A percentile compares a stretch with the other conserved stretches of the same genome.
These are phyloP conservation scores for Parsonsia alboflavescens DNA, from an alignment of 257 asterid species.

Conservation along the genomic window DNA sequence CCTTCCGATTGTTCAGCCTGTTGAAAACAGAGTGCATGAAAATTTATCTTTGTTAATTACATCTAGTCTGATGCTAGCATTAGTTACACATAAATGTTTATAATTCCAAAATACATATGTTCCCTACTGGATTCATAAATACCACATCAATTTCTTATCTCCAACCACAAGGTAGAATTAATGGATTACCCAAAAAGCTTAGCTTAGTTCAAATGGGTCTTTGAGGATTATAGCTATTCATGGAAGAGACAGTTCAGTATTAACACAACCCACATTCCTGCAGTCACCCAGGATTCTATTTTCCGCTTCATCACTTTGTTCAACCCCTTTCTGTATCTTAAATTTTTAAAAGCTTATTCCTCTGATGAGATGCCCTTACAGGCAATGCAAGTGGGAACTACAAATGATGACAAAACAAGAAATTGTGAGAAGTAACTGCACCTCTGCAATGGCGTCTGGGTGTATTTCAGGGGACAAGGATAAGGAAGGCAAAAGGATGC, in stretches of 20 bases:
- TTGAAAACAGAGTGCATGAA: slow-evolving; percentile 8
- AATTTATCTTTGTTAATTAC: background rate
- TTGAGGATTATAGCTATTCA: background rate
- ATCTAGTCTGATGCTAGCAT: background rate
- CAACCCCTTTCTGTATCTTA: background rate
- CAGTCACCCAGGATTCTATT: background rate
- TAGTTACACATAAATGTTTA: background rate
- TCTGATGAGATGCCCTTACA: background rate
- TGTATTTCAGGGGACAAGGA: background rate
- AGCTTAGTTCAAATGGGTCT: background rate
- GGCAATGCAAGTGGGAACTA: background rate
- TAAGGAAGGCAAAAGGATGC: background rate
- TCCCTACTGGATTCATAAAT: background rate
- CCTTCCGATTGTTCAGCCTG: slow-evolving; percentile 98
- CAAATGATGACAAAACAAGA: background rate
- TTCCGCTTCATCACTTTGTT: background rate
- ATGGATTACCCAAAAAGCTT: background rate
- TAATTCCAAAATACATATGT: background rate
- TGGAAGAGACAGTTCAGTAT: background rate
- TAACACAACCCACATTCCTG: background rate
- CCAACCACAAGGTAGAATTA: background rate
- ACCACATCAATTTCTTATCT: background rate
- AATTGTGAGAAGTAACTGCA: background rate
- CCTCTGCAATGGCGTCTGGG: background rate
- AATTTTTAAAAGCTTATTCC: background rate